phyloP scores from a whole-genome alignment of 805 yeast species.

The Starmera quercuum region DNA sequence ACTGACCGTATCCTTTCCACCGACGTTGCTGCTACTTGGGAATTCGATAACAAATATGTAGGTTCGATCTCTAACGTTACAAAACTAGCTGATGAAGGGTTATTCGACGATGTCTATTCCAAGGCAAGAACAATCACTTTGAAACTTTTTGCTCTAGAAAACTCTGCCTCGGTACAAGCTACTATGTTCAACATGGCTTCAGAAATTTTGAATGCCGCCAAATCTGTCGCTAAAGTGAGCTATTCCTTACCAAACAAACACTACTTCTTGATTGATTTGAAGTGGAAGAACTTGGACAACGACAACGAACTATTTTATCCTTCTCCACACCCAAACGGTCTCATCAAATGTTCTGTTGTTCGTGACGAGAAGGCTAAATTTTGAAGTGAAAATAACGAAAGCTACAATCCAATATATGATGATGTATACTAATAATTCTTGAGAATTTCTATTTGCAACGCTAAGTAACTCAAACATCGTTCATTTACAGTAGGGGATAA shows the following conservation, averaged over 20 bases:
- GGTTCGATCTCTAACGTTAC: conserved; percentile 43
- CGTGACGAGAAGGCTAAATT: conserved; percentile 55
- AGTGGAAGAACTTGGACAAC: conserved; percentile 78
- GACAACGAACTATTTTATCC: conserved; percentile 86
- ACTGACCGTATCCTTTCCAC: conserved; percentile 83
- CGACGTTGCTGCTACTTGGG: conserved; percentile 71
- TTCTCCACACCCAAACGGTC: conserved; percentile 86
- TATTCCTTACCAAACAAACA: conserved; percentile 89
- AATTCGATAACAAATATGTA: conserved; percentile 44
- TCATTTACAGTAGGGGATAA: no score
- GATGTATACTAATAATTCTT: no score
- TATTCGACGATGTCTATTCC: conserved; percentile 59
- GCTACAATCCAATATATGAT: no score
- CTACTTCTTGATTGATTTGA: conserved; percentile 70
- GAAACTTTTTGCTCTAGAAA: conserved; percentile 73
- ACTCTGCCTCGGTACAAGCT: conserved; percentile 93
- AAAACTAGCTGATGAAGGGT: conserved; percentile 46
- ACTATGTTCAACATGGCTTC: conserved; percentile 92
- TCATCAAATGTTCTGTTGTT: conserved; percentile 80
- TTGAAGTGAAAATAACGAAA: conserved; percentile 23
- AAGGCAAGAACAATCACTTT: conserved; percentile 63
- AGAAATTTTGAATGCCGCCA: conserved; percentile 53
- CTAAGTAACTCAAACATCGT: no score
- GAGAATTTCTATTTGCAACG: no score
- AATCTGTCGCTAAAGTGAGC: conserved; percentile 54